Percentiles rank a stretch among this genome's conserved stretches.
phyloP scores from a whole-genome alignment of 305 asterid species.

The Ajuga reptans region DNA sequence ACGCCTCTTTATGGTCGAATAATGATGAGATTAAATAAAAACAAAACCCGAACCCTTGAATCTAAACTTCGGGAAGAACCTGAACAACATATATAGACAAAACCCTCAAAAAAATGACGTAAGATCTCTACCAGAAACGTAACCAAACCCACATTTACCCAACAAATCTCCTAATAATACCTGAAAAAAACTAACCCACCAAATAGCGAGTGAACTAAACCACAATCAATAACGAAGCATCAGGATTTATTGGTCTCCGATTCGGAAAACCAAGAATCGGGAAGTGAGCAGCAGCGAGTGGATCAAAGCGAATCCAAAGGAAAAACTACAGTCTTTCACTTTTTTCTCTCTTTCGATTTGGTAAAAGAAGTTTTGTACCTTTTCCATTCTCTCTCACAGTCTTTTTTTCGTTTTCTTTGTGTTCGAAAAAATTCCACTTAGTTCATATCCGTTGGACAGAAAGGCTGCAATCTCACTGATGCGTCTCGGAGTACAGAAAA shows the following conservation, averaged over 20 bases:
- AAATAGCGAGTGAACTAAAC: slow-evolving; percentile 23
- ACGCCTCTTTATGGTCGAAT: slow-evolving; percentile 3
- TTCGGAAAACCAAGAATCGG: slow-evolving; percentile 31
- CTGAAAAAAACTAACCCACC: slow-evolving; percentile 30
- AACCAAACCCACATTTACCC: slow-evolving; percentile 37
- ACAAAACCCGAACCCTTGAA: slow-evolving; percentile 17
- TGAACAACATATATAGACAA: slow-evolving; percentile 23
- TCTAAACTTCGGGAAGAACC: slow-evolving; percentile 13
- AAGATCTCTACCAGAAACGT: slow-evolving; percentile 50
- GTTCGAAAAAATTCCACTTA: slow-evolving; percentile 12
- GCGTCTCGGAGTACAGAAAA: slow-evolving; percentile 1
- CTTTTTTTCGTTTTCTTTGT: background rate
- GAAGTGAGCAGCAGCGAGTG: slow-evolving; percentile 36
- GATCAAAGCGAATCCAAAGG: slow-evolving; percentile 44
- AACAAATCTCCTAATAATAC: slow-evolving; percentile 33
- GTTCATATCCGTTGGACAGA: slow-evolving; percentile 33
- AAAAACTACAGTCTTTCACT: slow-evolving; percentile 34
- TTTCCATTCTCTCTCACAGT: slow-evolving; percentile 18
- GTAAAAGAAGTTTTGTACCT: slow-evolving; percentile 43
- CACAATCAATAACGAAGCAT: slow-evolving; percentile 31
- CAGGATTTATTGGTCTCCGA: slow-evolving; percentile 27
- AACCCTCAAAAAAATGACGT: slow-evolving; percentile 30
- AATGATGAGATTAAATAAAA: background rate
- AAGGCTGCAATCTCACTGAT: slow-evolving; percentile 25
- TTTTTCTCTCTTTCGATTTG: slow-evolving; percentile 37